phyloP scores from a whole-genome alignment of 2,329 filamentous ascomycete species.

The Graphilbum sp. region DNA sequence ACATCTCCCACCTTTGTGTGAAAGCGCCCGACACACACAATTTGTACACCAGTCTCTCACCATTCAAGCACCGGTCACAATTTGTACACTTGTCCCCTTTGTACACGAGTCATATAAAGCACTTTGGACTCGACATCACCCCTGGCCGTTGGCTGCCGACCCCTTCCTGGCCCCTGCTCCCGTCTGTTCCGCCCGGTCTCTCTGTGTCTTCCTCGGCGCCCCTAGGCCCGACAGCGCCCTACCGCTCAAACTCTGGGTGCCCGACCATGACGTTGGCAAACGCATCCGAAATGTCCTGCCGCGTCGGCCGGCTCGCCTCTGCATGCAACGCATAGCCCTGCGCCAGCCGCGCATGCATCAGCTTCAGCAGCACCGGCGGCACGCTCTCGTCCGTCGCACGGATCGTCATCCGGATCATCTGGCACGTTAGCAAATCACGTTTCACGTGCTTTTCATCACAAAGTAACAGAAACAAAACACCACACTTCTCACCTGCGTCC shows the following conservation, averaged over 20 bases:
- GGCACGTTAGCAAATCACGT: constrained; percentile 7
- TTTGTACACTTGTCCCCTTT: too few species aligned
- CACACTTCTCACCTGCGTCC: constrained; percentile 51
- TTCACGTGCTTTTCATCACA: too few species aligned
- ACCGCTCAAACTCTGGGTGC: constrained; percentile 4
- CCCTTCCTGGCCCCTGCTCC: too few species aligned
- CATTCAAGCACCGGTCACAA: too few species aligned
- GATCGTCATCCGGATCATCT: constrained; percentile 95
- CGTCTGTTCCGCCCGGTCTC: too few species aligned
- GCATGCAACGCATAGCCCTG: constrained; percentile 27
- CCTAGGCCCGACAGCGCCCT: constrained; percentile 2
- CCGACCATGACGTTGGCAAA: constrained; percentile 40
- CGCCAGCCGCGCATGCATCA: constrained; percentile 73
- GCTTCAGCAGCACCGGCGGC: constrained; percentile 60
- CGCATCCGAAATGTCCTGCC: constrained; percentile 34
- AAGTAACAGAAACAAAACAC: neutral
- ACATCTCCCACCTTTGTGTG: too few species aligned
- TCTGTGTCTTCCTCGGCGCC: too few species aligned
- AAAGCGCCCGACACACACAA: too few species aligned
- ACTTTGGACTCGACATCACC: neutral
- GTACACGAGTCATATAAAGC: neutral
- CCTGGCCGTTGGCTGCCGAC: neutral
- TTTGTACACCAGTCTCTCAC: too few species aligned
- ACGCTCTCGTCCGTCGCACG: constrained; percentile 86
- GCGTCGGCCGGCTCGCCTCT: constrained; percentile 25